phyloP scores from a whole-genome alignment of 2,329 filamentous ascomycete genomes.

The Cladophialophora exuberans region DNA sequence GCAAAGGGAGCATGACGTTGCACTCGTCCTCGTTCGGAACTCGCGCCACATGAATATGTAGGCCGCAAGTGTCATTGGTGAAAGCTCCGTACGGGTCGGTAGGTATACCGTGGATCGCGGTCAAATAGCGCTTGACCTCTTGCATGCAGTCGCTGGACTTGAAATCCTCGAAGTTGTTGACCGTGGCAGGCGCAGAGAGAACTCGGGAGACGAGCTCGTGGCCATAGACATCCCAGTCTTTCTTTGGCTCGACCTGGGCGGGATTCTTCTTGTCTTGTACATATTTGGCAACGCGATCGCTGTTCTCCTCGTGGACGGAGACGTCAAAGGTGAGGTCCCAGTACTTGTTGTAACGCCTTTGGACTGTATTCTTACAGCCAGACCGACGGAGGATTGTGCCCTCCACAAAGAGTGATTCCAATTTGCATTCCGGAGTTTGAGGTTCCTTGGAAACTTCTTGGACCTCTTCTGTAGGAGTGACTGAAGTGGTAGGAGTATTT shows the following conservation, averaged over 20 bases:
- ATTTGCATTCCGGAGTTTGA: no score
- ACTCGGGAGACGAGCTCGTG: constrained; percentile 13
- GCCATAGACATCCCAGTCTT: neutral
- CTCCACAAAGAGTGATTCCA: neutral
- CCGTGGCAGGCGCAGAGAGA: neutral
- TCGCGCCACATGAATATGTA: constrained; percentile 15
- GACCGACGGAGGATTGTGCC: constrained; percentile 1
- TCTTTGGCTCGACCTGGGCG: neutral
- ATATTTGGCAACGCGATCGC: no score
- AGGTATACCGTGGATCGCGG: neutral
- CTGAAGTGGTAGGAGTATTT: no score
- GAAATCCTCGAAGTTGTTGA: neutral
- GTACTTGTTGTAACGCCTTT: neutral
- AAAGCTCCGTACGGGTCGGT: constrained; percentile 10
- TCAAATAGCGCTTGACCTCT: constrained; percentile 7
- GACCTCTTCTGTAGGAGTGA: no score
- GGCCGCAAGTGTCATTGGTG: constrained; percentile 5
- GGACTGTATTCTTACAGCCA: neutral
- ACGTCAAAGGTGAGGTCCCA: neutral
- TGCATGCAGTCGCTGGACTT: neutral
- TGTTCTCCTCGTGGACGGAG: constrained; percentile 6
- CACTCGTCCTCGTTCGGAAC: neutral
- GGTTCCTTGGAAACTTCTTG: no score
- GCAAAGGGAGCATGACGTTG: constrained; percentile 10
- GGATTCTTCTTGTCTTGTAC: no score